A percentile compares a stretch with the other conserved stretches of the same genome.
phyloP scores from a whole-genome alignment of 2,329 filamentous ascomycete genomes.

The Berkeleyomyces basicola region DNA sequence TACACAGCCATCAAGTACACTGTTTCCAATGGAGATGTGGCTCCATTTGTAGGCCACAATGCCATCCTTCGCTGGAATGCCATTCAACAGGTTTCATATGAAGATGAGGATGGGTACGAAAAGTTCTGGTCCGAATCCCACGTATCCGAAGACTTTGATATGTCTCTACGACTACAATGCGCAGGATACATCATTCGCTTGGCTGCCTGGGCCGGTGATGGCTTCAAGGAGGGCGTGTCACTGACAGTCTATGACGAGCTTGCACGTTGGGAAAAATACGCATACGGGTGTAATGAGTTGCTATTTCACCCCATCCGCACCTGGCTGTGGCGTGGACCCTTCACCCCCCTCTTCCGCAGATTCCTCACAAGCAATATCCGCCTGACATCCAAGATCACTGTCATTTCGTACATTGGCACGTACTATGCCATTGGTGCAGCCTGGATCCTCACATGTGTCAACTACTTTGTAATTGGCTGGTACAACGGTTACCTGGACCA shows the following conservation, averaged over 20 bases:
- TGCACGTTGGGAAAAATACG: conserved; percentile 75
- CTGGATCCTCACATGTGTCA: conserved; percentile 55
- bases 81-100: conserved; percentile 55
- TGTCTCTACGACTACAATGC: conserved; percentile 60
- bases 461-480: conserved; percentile 65
- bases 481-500: conserved; percentile 60
- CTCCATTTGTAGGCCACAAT: conserved; percentile 69
- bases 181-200: conserved; percentile 57
- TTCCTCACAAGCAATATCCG: conserved; percentile 61
- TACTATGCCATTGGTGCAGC: conserved; percentile 66
- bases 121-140: conserved; percentile 72
- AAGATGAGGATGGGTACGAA: conserved; percentile 53
- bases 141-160: conserved; percentile 69
- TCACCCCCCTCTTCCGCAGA: conserved; percentile 59
- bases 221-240: conserved; percentile 70
- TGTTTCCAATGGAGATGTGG: conserved; percentile 61
- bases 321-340: conserved; percentile 58
- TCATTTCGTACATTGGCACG: conserved; percentile 62
- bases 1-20: conserved; percentile 63
- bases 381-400: conserved; percentile 58
- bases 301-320: conserved; percentile 62
- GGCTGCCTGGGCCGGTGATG: conserved; percentile 56
- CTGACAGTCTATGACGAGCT: conserved; percentile 74
- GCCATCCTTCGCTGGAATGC: conserved; percentile 61
- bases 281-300: conserved; percentile 69